A percentile compares a stretch with the other conserved stretches of the same genome.
phyloP scores from a whole-genome alignment of 2,329 filamentous ascomycete species.

The Talaromyces sp. region DNA sequence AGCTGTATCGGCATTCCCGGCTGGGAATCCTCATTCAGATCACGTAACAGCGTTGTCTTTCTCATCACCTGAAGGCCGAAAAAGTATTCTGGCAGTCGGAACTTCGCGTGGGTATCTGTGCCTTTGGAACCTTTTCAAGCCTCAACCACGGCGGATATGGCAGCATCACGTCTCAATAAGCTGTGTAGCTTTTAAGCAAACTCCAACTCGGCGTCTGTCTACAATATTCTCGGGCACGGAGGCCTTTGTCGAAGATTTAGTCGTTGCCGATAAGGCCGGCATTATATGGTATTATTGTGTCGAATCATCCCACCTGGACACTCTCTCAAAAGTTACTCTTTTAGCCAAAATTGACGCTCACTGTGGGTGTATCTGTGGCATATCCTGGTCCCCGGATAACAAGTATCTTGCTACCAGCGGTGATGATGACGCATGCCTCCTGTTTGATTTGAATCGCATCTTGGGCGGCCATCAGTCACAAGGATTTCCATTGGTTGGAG shows the following conservation, averaged over 20 bases:
- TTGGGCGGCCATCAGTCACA: background rate
- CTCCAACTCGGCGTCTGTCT: conserved; percentile 45
- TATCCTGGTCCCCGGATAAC: conserved; percentile 79
- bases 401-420: conserved; percentile 77
- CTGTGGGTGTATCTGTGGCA: conserved; percentile 82
- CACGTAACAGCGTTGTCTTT: conserved; percentile 83
- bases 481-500: background rate
- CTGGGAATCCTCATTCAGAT: conserved; percentile 33
- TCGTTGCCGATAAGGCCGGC: conserved; percentile 79
- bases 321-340: conserved; percentile 55
- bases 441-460: conserved; percentile 63
- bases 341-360: conserved; percentile 73
- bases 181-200: conserved; percentile 76
- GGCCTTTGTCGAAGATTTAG: conserved; percentile 71
- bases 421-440: conserved; percentile 83
- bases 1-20: conserved; percentile 52
- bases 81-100: conserved; percentile 78
- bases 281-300: conserved; percentile 82
- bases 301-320: conserved; percentile 63
- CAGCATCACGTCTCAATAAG: conserved; percentile 67
- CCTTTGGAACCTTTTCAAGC: conserved; percentile 66
- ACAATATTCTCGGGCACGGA: conserved; percentile 41
- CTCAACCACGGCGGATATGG: conserved; percentile 66
- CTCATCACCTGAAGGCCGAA: conserved; percentile 69
- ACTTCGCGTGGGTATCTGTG: conserved; percentile 70